Evolutionary conservation across 768 basidiomycete genomes (phyloP).

Genomic region (Wakefieldia striispora): DNA sequence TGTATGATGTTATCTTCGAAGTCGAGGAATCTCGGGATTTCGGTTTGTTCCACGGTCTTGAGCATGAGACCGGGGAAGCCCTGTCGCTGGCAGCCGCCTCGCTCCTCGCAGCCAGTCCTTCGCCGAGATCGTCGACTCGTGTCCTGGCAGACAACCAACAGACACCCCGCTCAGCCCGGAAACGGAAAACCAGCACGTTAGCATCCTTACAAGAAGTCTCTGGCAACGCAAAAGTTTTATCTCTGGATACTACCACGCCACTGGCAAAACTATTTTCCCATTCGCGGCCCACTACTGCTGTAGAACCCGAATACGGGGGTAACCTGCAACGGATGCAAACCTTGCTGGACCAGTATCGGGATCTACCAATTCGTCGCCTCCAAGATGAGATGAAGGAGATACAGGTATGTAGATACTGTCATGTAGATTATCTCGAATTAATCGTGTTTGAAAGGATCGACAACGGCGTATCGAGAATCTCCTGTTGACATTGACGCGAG

Average conservation of each 20-base stretch:
- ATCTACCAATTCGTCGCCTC: slow-evolving; percentile 61
- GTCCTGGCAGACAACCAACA: slow-evolving; percentile 10
- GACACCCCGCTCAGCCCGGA: slow-evolving; percentile 8
- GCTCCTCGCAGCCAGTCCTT: slow-evolving; percentile 6
- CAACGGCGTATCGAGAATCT: slow-evolving; percentile 78
- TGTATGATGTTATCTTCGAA: slow-evolving; percentile 81
- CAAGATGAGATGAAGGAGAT: slow-evolving; percentile 83
- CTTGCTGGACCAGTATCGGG: slow-evolving; percentile 60
- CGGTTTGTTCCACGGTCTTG: slow-evolving; percentile 50
- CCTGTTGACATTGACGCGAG: slow-evolving; percentile 64
- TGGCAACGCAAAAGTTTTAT: slow-evolving; percentile 28
- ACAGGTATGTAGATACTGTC: slow-evolving; percentile 46
- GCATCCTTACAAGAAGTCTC: slow-evolving; percentile 28
- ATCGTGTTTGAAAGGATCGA: slow-evolving; percentile 47
- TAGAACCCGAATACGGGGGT: slow-evolving; percentile 37
- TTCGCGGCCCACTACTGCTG: slow-evolving; percentile 17
- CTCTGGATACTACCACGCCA: slow-evolving; percentile 28
- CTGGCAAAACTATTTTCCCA: slow-evolving; percentile 28
- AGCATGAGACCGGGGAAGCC: slow-evolving; percentile 36
- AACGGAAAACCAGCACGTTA: slow-evolving; percentile 29
- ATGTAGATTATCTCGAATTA: not conserved
- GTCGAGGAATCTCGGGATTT: slow-evolving; percentile 50
- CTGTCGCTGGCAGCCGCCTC: slow-evolving; percentile 12
- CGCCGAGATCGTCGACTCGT: slow-evolving; percentile 7
- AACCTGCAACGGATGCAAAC: slow-evolving; percentile 56